Conservation (phyloP, 2,329 filamentous ascomycete species). For the Dothideomycetes sp. region DNA sequence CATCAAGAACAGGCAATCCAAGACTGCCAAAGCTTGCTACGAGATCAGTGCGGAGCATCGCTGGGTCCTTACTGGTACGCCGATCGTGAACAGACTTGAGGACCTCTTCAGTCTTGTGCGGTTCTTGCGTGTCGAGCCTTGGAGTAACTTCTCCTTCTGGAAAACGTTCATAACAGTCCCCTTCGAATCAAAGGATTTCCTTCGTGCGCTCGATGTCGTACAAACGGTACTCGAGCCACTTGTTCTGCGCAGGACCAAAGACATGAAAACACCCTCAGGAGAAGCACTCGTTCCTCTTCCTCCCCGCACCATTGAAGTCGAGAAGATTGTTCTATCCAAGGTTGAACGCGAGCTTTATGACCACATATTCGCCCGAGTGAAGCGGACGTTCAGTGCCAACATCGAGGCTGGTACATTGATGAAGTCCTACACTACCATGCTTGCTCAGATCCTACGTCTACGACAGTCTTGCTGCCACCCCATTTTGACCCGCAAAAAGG, state of each 20-base stretch:
- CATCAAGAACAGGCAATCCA: slow-evolving; percentile 79
- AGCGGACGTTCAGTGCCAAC: slow-evolving; percentile 73
- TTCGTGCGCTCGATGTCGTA: slow-evolving; percentile 88
- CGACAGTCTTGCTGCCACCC: slow-evolving; percentile 94
- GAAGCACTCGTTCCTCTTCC: slow-evolving; percentile 73
- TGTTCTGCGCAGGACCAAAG: slow-evolving; percentile 90
- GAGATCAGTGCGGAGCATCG: slow-evolving; percentile 75
- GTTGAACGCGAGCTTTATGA: slow-evolving; percentile 87
- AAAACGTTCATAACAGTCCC: slow-evolving; percentile 96
- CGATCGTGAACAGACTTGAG: slow-evolving; percentile 91
- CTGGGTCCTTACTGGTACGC: slow-evolving; percentile 90
- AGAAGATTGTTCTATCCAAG: slow-evolving; percentile 74
- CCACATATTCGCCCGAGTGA: slow-evolving; percentile 74
- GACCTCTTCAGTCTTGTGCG: slow-evolving; percentile 88
- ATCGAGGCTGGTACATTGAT: slow-evolving; percentile 85
- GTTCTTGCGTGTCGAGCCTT: slow-evolving; percentile 89
- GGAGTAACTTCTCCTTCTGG: slow-evolving; percentile 99
- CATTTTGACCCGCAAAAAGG: slow-evolving; percentile 73
- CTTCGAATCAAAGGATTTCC: slow-evolving; percentile 90
- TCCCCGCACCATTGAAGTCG: slow-evolving; percentile 69
- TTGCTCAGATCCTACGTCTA: slow-evolving; percentile 87
- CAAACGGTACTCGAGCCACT: slow-evolving; percentile 92
- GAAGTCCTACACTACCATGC: slow-evolving; percentile 94
- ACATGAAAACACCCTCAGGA: slow-evolving; percentile 92
- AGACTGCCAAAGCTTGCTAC: slow-evolving; percentile 91